Evolutionary conservation across 768 basidiomycete species (phyloP).

Genomic region (Mrakia gelida): DNA sequence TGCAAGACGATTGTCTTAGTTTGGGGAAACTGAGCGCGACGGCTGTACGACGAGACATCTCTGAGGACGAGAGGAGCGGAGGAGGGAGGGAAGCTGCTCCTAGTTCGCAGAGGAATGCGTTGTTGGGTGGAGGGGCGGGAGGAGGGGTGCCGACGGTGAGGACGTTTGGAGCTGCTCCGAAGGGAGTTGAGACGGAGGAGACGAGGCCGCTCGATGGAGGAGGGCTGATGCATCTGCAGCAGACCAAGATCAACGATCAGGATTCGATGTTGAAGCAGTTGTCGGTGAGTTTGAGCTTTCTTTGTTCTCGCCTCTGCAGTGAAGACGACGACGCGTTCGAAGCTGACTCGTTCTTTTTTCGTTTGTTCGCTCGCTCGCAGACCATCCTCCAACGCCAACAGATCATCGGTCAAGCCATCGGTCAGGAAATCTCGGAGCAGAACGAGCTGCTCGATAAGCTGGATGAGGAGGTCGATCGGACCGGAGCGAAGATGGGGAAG

Average conservation of each 20-base stretch:
- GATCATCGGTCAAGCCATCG: constrained; percentile 80
- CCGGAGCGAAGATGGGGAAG: constrained; percentile 69
- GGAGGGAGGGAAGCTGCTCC: constrained; percentile 34
- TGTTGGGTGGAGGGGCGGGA: constrained; percentile 50
- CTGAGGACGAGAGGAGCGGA: constrained; percentile 38
- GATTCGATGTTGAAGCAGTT: constrained; percentile 75
- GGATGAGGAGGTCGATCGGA: constrained; percentile 66
- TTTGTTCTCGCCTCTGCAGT: background rate
- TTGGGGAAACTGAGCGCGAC: constrained; percentile 21
- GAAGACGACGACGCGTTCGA: background rate
- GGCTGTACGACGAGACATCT: constrained; percentile 43
- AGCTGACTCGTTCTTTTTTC: background rate
- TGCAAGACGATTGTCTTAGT: constrained; percentile 65
- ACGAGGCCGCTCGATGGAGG: constrained; percentile 83
- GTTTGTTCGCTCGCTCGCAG: background rate
- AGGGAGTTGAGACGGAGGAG: constrained; percentile 68
- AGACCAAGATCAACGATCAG: constrained; percentile 74
- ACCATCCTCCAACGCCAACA: constrained; percentile 76
- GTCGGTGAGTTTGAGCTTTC: constrained; percentile 45
- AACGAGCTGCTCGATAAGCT: constrained; percentile 82
- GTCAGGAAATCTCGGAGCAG: constrained; percentile 72
- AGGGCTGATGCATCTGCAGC: constrained; percentile 74
- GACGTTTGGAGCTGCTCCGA: constrained; percentile 66
- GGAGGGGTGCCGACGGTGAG: constrained; percentile 45
- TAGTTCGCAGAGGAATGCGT: constrained; percentile 60